Evolutionary conservation across 345 rosid genomes (phyloP).

Genomic region (Salix koriyanagi): DNA sequence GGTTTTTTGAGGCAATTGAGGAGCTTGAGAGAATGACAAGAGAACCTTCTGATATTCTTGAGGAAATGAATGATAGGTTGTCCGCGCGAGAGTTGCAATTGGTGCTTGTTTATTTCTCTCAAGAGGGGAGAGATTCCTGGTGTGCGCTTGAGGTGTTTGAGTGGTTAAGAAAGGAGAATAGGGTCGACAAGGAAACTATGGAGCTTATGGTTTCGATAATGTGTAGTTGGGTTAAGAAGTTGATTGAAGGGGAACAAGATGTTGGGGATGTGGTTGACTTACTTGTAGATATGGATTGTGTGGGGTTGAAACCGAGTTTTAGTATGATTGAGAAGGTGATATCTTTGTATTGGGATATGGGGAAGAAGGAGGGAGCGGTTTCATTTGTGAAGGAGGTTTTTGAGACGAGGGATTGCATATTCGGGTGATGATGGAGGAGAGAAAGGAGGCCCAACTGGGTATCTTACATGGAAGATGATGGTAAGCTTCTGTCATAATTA

Average conservation of each 20-base stretch:
- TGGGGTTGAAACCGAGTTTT: slow-evolving; percentile 78
- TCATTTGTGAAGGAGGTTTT: slow-evolving; percentile 65
- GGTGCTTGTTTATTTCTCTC: slow-evolving; percentile 85
- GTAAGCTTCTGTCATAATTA: slow-evolving; percentile 32
- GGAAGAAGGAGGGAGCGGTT: slow-evolving; percentile 55
- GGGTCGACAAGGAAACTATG: slow-evolving; percentile 83
- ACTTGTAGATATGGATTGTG: slow-evolving; percentile 86
- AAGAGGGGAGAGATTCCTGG: slow-evolving; percentile 95
- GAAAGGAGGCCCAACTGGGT: slow-evolving; percentile 84
- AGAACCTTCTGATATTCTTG: slow-evolving; percentile 82
- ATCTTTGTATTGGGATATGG: slow-evolving; percentile 78
- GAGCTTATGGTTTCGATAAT: slow-evolving; percentile 91
- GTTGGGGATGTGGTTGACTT: slow-evolving; percentile 65
- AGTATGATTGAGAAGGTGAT: slow-evolving; percentile 95
- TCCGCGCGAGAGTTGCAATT: slow-evolving; percentile 73
- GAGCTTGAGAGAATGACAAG: slow-evolving; percentile 82
- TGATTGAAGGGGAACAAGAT: slow-evolving; percentile 57
- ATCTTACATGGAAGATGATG: slow-evolving; percentile 96
- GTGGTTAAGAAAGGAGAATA: slow-evolving; percentile 75
- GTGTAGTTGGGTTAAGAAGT: slow-evolving; percentile 84
- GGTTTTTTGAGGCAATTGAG: slow-evolving; percentile 80
- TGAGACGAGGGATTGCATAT: slow-evolving; percentile 49
- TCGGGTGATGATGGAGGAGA: slow-evolving; percentile 42
- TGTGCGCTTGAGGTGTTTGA: slow-evolving; percentile 94
- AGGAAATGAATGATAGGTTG: slow-evolving; percentile 79